Percentiles rank a stretch among this genome's conserved stretches.
Conservation (phyloP, 257 asterid genomes). For the Echium plantagineum region DNA sequence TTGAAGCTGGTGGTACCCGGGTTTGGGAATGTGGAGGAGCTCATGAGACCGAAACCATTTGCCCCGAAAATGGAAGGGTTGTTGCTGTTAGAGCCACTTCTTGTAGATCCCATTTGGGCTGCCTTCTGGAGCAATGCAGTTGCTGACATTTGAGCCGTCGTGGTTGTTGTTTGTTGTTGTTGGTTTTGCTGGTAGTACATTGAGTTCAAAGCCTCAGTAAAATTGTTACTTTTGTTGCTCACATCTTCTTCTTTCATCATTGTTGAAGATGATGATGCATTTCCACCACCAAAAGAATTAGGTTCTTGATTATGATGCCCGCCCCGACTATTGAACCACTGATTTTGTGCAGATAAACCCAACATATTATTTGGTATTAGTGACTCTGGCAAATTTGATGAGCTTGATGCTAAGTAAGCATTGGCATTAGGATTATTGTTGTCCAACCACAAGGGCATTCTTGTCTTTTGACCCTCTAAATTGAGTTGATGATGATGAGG, state of each 20-base stretch:
- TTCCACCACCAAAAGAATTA: slow-evolving; percentile 16
- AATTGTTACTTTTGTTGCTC: slow-evolving; percentile 22
- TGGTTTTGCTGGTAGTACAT: slow-evolving; percentile 32
- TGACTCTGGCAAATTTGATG: slow-evolving; percentile 38
- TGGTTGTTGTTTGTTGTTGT: slow-evolving; percentile 8
- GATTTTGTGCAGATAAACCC: slow-evolving; percentile 26
- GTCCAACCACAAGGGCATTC: slow-evolving; percentile 54
- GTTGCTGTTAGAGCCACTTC: slow-evolving; percentile 15
- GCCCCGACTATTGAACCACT: slow-evolving; percentile 28
- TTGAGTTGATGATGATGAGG: slow-evolving; percentile 17
- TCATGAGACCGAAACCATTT: slow-evolving; percentile 43
- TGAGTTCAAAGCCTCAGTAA: slow-evolving; percentile 36
- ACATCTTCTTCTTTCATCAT: slow-evolving; percentile 55
- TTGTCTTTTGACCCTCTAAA: slow-evolving; percentile 37
- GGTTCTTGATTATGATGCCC: slow-evolving; percentile 21
- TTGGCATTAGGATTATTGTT: slow-evolving; percentile 25
- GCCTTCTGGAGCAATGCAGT: slow-evolving; percentile 77
- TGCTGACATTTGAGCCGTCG: slow-evolving; percentile 60
- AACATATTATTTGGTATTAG: slow-evolving; percentile 29
- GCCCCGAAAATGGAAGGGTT: slow-evolving; percentile 25
- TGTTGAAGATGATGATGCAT: slow-evolving; percentile 16
- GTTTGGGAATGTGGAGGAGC: slow-evolving; percentile 23
- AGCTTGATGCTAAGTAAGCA: slow-evolving; percentile 24
- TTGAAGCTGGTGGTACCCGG: slow-evolving; percentile 25
- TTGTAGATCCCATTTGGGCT: slow-evolving; percentile 80